A percentile compares a stretch with the other conserved stretches of the same genome.
These are phyloP conservation scores for Beauveria varroae DNA, from an alignment of 2,329 filamentous ascomycete genomes.

Conservation along the genomic window DNA sequence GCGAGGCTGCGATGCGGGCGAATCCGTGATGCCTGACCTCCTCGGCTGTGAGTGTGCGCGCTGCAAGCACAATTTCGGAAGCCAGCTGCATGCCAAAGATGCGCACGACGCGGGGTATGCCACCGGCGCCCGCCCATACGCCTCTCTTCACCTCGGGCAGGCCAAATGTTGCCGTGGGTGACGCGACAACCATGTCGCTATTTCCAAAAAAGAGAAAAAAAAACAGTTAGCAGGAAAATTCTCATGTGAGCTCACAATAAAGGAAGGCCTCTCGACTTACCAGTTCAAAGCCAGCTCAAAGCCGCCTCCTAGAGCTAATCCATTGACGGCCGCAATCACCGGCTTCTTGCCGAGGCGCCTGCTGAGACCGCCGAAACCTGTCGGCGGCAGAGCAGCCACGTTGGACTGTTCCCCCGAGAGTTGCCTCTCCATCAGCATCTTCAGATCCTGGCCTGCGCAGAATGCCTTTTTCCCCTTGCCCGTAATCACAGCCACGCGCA, in stretches of 20 bases:
- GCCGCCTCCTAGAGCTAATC: constrained; percentile 47
- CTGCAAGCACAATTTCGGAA: constrained; percentile 42
- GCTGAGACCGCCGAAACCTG: constrained; percentile 43
- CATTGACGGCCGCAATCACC: constrained; percentile 53
- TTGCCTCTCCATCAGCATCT: constrained; percentile 37
- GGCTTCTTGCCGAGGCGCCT: constrained; percentile 52
- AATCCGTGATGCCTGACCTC: constrained; percentile 29
- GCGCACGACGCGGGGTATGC: constrained; percentile 42
- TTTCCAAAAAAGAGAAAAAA: background rate
- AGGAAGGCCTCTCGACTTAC: constrained; percentile 23
- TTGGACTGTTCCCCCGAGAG: constrained; percentile 11
- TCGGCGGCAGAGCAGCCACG: constrained; percentile 23
- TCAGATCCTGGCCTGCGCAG: constrained; percentile 47
- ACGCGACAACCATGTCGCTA: constrained; percentile 46
- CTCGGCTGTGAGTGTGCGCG: constrained; percentile 34
- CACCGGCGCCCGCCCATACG: constrained; percentile 45
- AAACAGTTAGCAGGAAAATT: no score
- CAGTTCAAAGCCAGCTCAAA: constrained; percentile 50
- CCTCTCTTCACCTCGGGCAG: constrained; percentile 47
- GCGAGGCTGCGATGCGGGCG: constrained; percentile 28
- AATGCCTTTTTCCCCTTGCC: constrained; percentile 45
- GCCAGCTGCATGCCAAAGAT: constrained; percentile 38
- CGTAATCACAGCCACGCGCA: constrained; percentile 42
- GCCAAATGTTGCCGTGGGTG: constrained; percentile 41
- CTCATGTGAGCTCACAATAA: no score